Base-by-base conservation (phyloP, 148 eudicot species). In the Rhododendron mucronatum region DNA sequence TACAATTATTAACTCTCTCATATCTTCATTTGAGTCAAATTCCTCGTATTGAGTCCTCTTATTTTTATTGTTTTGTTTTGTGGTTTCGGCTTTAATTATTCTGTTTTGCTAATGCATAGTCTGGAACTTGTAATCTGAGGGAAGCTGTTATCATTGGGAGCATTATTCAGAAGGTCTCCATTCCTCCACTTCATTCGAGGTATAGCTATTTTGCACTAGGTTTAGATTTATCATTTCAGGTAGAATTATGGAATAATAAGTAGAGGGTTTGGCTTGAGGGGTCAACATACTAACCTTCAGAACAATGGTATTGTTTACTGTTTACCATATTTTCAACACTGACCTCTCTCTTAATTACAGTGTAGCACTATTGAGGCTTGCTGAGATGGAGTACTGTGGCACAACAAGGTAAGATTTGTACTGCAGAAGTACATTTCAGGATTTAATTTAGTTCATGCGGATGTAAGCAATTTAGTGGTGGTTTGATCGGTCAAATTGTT, bases 361-460 rank as follows among this genome's bases (percentile, higher is more conserved):
- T 94, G 98, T 93, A 53, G 96, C 96, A 47, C 83, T 97, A 80
- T 75, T 95, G 89, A 91, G 86, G 91, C 99, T 95, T 81, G 96
- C 98, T 33, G 91, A 92, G 91, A 94, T 97, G 99, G 96, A 94
- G 71, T 95, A 95, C 83, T 93, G 93, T 90, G 98, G 99, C 78
- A 97, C 99, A 88, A 97, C 98, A 86, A 97, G 99, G 98, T 97
- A 93, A 47, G 16, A 15, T 7, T 81, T 75, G 9, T 53, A 77
- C 23, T n/a, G 67, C 39, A 37, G 2, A n/a, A 77, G 37, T 50
- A 51, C 26, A 53, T 78, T n/a, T 59, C 6, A 6, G 4, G 37
- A 8, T 48, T 71, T 37, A 47, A 45, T 67, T 48, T 45, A 4
- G 7, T 26, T 47, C 5, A 26, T 67, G 18, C 9, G 4, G 21